Conservation (phyloP, 345 rosid species). For the Anacardium occidentale region DNA sequence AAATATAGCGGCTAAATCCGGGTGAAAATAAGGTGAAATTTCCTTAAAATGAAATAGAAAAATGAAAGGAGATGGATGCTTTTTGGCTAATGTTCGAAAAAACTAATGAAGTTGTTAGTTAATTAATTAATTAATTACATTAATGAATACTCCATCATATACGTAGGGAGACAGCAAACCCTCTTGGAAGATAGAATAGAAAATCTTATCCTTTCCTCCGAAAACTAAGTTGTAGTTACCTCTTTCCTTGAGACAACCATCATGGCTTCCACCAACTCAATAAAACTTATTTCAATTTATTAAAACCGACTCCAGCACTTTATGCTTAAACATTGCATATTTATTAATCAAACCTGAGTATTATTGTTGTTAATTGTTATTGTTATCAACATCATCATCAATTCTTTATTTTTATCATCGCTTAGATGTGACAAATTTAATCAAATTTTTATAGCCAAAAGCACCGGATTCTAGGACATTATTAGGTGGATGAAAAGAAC, state of each 20-base stretch:
- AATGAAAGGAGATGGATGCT: too few species aligned
- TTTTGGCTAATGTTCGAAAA: not conserved
- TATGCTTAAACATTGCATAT: not conserved
- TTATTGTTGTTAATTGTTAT: constrained; percentile 24
- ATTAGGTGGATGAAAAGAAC: constrained; percentile 25
- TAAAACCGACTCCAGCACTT: constrained; percentile 23
- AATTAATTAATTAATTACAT: not conserved
- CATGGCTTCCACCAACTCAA: constrained; percentile 37
- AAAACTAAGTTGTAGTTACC: constrained; percentile 42
- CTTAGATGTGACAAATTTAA: constrained; percentile 1
- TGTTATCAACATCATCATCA: constrained; percentile 16
- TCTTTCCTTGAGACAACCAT: constrained; percentile 18
- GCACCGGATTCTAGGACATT: constrained; percentile 24
- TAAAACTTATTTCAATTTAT: not conserved
- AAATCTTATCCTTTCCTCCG: constrained; percentile 35
- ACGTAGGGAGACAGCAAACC: constrained; percentile 37
- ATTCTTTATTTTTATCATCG: constrained; percentile 29
- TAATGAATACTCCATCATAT: not conserved
- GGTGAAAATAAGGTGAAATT: not conserved
- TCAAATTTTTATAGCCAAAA: constrained; percentile 15
- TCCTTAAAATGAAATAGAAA: too few species aligned
- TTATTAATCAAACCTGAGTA: constrained; percentile 21
- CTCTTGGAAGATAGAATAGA: constrained; percentile 20
- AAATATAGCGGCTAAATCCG: too few species aligned
- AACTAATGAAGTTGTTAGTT: not conserved